These are phyloP conservation scores for Penicillium odoratum DNA, from an alignment of 495 filamentous ascomycete species.

Conservation along the genomic window DNA sequence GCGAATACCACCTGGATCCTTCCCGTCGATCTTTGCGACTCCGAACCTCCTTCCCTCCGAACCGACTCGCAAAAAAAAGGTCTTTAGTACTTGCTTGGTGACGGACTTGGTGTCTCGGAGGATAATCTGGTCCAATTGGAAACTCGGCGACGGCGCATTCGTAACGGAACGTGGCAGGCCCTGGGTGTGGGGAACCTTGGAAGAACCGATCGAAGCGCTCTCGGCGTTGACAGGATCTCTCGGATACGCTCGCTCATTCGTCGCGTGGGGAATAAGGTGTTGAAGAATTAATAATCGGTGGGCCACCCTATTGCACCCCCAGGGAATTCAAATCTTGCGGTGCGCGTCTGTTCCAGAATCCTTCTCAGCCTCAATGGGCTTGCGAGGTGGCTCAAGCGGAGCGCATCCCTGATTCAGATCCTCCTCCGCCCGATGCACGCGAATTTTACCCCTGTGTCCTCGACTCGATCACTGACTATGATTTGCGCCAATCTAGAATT, in stretches of 20 bases:
- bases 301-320: slow-evolving; percentile 2
- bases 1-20: neutral
- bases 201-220: slow-evolving; percentile 17
- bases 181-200: slow-evolving; percentile 24
- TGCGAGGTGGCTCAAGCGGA: slow-evolving; percentile 9
- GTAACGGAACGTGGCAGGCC: slow-evolving; percentile 26
- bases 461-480: slow-evolving; percentile 2
- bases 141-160: slow-evolving; percentile 22
- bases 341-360: neutral
- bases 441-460: neutral
- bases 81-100: slow-evolving; percentile 7
- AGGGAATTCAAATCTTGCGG: neutral
- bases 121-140: slow-evolving; percentile 31
- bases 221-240: slow-evolving; percentile 10
- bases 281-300: slow-evolving; percentile 13
- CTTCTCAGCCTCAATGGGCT: neutral
- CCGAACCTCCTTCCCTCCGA: neutral
- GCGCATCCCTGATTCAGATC: slow-evolving; percentile 37
- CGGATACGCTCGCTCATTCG: slow-evolving; percentile 12
- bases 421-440: neutral
- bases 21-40: slow-evolving; percentile 6
- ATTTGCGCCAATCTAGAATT: neutral
- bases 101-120: slow-evolving; percentile 25
- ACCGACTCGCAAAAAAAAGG: neutral
- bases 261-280: slow-evolving; percentile 6